These are phyloP conservation scores for Talaromyces sp. DNA, from an alignment of 2,329 filamentous ascomycete genomes.

Conservation along the genomic window DNA sequence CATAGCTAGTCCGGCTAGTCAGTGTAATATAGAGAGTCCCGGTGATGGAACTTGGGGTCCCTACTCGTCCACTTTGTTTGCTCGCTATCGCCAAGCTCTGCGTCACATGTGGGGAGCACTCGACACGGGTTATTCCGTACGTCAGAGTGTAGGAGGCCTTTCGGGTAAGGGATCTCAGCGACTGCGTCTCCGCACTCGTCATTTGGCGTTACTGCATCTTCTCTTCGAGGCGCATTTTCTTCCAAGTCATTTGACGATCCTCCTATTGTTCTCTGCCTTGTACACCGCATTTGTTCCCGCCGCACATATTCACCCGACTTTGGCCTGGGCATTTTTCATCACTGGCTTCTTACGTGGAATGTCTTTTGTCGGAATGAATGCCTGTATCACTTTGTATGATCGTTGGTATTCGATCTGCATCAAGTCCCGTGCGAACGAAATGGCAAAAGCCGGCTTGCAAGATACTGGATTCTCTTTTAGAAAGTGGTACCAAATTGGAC, in stretches of 20 bases:
- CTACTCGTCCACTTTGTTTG: constrained; percentile 53
- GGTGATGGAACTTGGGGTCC: constrained; percentile 48
- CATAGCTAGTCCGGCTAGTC: constrained; percentile 66
- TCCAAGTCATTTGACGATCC: constrained; percentile 62
- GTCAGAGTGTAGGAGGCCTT: constrained; percentile 28
- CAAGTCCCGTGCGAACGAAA: constrained; percentile 59
- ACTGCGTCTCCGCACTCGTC: constrained; percentile 34
- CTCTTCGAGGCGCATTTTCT: constrained; percentile 69
- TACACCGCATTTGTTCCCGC: constrained; percentile 54
- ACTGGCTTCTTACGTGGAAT: constrained; percentile 59
- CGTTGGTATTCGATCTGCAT: constrained; percentile 62
- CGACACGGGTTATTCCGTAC: constrained; percentile 62
- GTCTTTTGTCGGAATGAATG: constrained; percentile 60
- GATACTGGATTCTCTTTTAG: constrained; percentile 61
- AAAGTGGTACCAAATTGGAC: constrained; percentile 53
- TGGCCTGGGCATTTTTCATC: constrained; percentile 58
- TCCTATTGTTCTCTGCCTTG: constrained; percentile 59
- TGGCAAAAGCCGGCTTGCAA: constrained; percentile 61
- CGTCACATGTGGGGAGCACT: constrained; percentile 71
- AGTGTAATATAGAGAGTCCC: constrained; percentile 65
- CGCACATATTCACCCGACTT: constrained; percentile 49
- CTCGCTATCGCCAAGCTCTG: constrained; percentile 67
- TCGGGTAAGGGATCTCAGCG: constrained; percentile 5
- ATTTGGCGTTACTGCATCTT: constrained; percentile 59
- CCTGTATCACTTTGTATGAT: constrained; percentile 65